Conservation (phyloP, 129 eudicot species). For the Escallonia herrerae region DNA sequence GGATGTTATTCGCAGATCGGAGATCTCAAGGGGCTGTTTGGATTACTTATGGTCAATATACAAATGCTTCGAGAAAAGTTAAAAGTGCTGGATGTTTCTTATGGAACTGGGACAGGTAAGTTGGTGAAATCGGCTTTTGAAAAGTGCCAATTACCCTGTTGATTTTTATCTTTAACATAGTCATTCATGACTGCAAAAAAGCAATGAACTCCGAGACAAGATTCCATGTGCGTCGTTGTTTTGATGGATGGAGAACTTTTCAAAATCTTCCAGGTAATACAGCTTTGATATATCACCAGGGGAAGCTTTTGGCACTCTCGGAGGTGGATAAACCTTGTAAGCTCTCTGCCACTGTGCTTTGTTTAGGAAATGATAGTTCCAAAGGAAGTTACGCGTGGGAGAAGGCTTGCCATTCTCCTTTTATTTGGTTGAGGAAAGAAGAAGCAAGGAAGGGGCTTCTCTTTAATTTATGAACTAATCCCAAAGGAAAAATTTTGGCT, state of each 20-base stretch:
- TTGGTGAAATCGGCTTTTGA: slow-evolving; percentile 6
- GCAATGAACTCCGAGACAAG: not conserved
- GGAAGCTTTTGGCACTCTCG: slow-evolving; percentile 85
- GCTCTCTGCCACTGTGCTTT: slow-evolving; percentile 3
- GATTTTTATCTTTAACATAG: not conserved
- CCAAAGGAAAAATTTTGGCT: no score
- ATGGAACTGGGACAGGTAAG: slow-evolving; percentile 82
- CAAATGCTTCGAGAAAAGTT: slow-evolving; percentile 67
- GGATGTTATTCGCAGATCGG: slow-evolving; percentile 60
- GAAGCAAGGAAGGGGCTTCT: no score
- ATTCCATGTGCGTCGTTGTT: not conserved
- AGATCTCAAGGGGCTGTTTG: slow-evolving; percentile 81
- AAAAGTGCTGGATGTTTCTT: slow-evolving; percentile 71
- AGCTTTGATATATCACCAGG: slow-evolving; percentile 87
- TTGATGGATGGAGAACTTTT: not conserved
- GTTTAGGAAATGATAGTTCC: not conserved
- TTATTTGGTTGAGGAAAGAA: no score
- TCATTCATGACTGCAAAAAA: no score
- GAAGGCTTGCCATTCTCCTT: not conserved
- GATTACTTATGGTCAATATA: slow-evolving; percentile 58
- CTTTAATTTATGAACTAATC: no score
- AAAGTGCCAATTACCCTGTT: slow-evolving; percentile 2
- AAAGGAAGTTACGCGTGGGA: not conserved
- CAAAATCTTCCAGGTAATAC: slow-evolving; percentile 63
- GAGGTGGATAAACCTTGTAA: slow-evolving; percentile 99